Base-by-base conservation (phyloP, 495 filamentous ascomycete genomes). In the Lepidopterella palustris region DNA sequence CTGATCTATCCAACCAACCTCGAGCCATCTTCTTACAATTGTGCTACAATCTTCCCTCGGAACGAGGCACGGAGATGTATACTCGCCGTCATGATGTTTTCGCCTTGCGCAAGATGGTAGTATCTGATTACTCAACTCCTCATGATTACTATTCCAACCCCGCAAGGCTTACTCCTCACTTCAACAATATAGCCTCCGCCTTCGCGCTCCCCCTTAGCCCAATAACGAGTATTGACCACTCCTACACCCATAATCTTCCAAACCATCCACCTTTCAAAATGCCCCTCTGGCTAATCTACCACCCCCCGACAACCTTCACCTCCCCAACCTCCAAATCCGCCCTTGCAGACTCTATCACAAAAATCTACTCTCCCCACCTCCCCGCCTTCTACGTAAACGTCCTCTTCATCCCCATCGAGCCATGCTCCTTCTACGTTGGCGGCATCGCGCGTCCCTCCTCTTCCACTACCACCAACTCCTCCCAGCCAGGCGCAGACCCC, bases 311-410 rank as follows among this genome's bases (percentile, higher is more conserved):
- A 1, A 63, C 64, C 57, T 72, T 71, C 59, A 47, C 45, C 15
- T 64, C 64, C 49, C 31, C 59, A 15, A 50, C 57, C 11, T 55
- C 62, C 48, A 71, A 70, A 48, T 52, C 62, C 13, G 42, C 64
- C 24, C 68, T 76, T 15, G 60, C 62, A 13, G 26, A 42, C 15
- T 52, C 60, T 58, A 58, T 71, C 24, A 72, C 68, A 1, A 29
- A 25, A 24, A 59, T 73, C 29, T 76, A 76, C 63, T 21, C 42
- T 40, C 11, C 40, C 45, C 58, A 56, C 28, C 62, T 76, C 15
- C 72, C 73, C 20, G 70, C 71, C 21, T 73, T 74, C 48, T 76
- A 76, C 59, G 72, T 74, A 2, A 60, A 70, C 50, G 60, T 74
- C 35, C 56, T 71, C 26, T 76, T 72, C 66, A 60, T 71, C 48